phyloP scores from a whole-genome alignment of 1,139 yeast genomes.

The Lodderomyces beijingensis region DNA sequence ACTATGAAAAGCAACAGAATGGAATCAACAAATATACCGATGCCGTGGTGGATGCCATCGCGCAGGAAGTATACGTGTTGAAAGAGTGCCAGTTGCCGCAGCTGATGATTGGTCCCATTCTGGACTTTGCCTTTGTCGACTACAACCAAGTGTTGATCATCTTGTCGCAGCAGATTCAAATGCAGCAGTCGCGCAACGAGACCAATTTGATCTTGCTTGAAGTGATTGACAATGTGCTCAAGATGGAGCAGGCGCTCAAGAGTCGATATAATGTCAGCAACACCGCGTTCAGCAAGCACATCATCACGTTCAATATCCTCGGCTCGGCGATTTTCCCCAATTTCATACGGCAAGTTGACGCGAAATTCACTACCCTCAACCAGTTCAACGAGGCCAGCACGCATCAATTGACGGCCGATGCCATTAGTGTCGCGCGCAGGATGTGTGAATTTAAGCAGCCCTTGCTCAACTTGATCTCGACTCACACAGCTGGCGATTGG shows the following conservation, averaged over 20 bases:
- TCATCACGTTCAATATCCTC: conserved; percentile 16
- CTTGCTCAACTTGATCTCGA: conserved; percentile 46
- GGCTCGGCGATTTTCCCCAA: conserved; percentile 49
- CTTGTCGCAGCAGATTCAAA: conserved; percentile 3
- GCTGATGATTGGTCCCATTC: conserved; percentile 19
- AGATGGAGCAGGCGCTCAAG: conserved; percentile 17
- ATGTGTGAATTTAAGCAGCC: conserved; percentile 60
- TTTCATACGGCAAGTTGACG: conserved; percentile 52
- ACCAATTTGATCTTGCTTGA: conserved; percentile 41
- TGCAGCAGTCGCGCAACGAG: conserved; percentile 9
- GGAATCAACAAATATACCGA: conserved; percentile 55
- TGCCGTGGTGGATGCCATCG: conserved; percentile 46
- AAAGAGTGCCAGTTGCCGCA: conserved; percentile 18
- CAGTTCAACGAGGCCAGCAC: conserved; percentile 53
- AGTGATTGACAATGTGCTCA: conserved; percentile 33
- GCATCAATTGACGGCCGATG: conserved; percentile 65
- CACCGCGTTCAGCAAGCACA: conserved; percentile 13
- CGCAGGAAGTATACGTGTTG: conserved; percentile 44
- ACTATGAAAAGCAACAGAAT: conserved; percentile 60
- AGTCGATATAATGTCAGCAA: conserved; percentile 13
- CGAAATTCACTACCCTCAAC: conserved; percentile 39
- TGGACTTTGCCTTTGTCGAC: conserved; percentile 21
- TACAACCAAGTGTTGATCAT: conserved; percentile 13
- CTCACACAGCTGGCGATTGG: conserved; percentile 64
- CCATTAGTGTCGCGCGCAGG: conserved; percentile 57